phyloP scores from a whole-genome alignment of 2,329 filamentous ascomycete genomes.

The Peltaster fructicola region DNA sequence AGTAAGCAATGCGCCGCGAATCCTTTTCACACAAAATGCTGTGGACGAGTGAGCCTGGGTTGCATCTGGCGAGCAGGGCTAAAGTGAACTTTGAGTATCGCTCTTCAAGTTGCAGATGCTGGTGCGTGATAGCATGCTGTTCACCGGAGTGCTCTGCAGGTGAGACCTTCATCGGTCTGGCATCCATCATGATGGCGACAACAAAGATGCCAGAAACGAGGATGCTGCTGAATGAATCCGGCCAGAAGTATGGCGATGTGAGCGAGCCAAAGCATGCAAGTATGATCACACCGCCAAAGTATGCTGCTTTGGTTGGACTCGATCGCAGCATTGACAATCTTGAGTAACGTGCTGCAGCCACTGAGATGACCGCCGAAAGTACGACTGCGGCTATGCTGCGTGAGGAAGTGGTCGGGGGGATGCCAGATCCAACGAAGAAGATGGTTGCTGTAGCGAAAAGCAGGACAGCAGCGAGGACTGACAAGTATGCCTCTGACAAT shows the following conservation, averaged over 20 bases:
- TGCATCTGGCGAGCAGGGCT: slow-evolving; percentile 50
- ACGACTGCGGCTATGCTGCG: too few relatives aligned
- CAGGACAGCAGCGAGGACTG: too few relatives aligned
- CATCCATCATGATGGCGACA: slow-evolving; percentile 25
- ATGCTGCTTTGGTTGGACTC: too few relatives aligned
- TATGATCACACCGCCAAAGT: too few relatives aligned
- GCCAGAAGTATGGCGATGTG: slow-evolving; percentile 19
- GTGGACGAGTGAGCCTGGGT: slow-evolving; percentile 60
- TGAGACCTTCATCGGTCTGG: slow-evolving; percentile 11
- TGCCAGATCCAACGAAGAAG: too few relatives aligned
- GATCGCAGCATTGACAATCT: too few relatives aligned
- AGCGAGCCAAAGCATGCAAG: slow-evolving; percentile 19
- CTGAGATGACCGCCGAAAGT: too few relatives aligned
- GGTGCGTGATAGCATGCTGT: slow-evolving; percentile 13
- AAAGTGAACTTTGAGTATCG: slow-evolving; percentile 53
- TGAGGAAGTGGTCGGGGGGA: too few relatives aligned
- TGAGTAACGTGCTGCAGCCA: too few relatives aligned
- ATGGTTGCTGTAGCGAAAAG: too few relatives aligned
- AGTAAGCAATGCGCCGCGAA: slow-evolving; percentile 90
- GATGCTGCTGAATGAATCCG: slow-evolving; percentile 17
- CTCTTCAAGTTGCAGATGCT: slow-evolving; percentile 20
- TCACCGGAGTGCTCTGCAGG: too few relatives aligned
- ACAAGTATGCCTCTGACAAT: too few relatives aligned
- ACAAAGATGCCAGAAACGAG: slow-evolving; percentile 19
- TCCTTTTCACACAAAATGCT: slow-evolving; percentile 81